Evolutionary conservation across 2,329 filamentous ascomycete species (phyloP).

Genomic region (Penicillium sp.): DNA sequence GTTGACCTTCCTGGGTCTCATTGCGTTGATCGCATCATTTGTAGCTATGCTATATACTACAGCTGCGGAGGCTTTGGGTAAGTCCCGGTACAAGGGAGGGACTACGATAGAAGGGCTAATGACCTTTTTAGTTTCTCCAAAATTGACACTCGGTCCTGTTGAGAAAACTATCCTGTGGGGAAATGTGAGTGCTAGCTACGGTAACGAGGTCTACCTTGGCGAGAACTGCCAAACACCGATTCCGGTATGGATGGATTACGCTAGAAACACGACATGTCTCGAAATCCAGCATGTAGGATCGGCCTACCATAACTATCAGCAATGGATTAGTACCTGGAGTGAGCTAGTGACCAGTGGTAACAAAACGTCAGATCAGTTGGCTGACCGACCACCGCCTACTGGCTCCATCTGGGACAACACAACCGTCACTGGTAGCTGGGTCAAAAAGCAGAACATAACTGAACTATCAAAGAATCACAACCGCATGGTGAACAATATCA

Average conservation of each 20-base stretch:
- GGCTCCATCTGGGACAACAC: constrained; percentile 71
- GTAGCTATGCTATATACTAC: constrained; percentile 73
- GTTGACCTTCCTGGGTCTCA: constrained; percentile 61
- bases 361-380: constrained; percentile 42
- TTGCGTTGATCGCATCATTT: constrained; percentile 65
- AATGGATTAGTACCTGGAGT: constrained; percentile 61
- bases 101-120: background rate
- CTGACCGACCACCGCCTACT: constrained; percentile 58
- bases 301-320: constrained; percentile 66
- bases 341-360: constrained; percentile 47
- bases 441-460: constrained; percentile 59
- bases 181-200: constrained; percentile 61
- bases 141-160: constrained; percentile 61
- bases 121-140: constrained; percentile 59
- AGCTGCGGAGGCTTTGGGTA: constrained; percentile 68
- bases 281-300: constrained; percentile 69
- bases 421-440: constrained; percentile 69
- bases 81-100: constrained; percentile 1
- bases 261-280: constrained; percentile 60
- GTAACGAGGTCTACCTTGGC: constrained; percentile 59
- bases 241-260: constrained; percentile 38
- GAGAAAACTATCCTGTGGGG: constrained; percentile 54
- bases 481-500: constrained; percentile 72
- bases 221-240: constrained; percentile 64
- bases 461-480: constrained; percentile 50